Evolutionary conservation across 2,329 filamentous ascomycete species (phyloP).

Genomic region (Cadophora sp.): DNA sequence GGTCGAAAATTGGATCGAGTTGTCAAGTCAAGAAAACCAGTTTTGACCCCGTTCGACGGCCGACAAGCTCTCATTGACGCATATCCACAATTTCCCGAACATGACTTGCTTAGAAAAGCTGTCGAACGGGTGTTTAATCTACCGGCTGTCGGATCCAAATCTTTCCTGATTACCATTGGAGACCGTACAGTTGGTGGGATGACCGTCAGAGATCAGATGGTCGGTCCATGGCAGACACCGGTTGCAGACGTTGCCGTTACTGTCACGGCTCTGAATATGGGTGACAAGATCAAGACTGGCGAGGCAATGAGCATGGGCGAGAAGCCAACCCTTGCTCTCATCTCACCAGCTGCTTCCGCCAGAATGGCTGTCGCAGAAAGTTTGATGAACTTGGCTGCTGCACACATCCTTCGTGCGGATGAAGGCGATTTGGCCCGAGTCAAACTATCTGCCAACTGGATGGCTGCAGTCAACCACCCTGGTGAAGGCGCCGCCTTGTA

Average conservation of each 20-base stretch:
- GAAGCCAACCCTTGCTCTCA: constrained; percentile 86
- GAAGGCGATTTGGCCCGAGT: constrained; percentile 71
- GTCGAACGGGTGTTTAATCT: constrained; percentile 82
- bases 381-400: constrained; percentile 90
- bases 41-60: constrained; percentile 76
- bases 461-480: constrained; percentile 93
- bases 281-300: constrained; percentile 74
- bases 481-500: constrained; percentile 93
- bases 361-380: constrained; percentile 96
- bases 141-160: constrained; percentile 94
- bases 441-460: constrained; percentile 96
- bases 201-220: constrained; percentile 90
- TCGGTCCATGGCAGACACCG: constrained; percentile 94
- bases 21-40: constrained; percentile 72
- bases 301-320: constrained; percentile 99
- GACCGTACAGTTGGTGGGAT: constrained; percentile 92
- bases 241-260: constrained; percentile 95
- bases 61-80: constrained; percentile 66
- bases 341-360: constrained; percentile 87
- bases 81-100: constrained; percentile 42
- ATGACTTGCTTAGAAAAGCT: constrained; percentile 64
- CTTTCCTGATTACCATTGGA: constrained; percentile 95
- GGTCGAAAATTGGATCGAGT: constrained; percentile 80
- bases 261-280: constrained; percentile 74
- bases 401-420: constrained; percentile 55